Percentiles rank a stretch among this genome's conserved stretches.
phyloP scores from a whole-genome alignment of 495 filamentous ascomycete genomes.

The Aspergillus biplanus region DNA sequence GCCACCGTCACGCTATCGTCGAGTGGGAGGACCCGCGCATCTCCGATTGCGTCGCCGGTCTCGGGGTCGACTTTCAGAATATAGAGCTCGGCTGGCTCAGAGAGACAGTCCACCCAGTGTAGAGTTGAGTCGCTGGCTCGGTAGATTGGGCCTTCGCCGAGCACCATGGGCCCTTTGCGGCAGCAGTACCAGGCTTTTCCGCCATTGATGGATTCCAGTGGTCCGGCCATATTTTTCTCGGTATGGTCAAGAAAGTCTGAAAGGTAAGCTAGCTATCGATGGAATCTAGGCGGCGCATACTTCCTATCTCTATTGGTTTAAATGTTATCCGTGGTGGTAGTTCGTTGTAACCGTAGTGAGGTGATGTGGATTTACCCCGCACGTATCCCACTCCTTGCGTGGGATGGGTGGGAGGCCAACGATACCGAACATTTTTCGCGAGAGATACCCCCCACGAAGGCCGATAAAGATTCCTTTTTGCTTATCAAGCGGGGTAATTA shows the following conservation, averaged over 20 bases:
- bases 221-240: constrained; percentile 28
- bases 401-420: not conserved
- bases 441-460: not conserved
- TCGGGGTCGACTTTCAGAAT: constrained; percentile 29
- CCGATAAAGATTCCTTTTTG: not conserved
- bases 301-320: not conserved
- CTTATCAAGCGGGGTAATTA: not conserved
- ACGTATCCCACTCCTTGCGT: not conserved
- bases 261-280: too few relatives aligned
- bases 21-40: constrained; percentile 22
- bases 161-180: constrained; percentile 29
- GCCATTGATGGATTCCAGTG: not conserved
- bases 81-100: constrained; percentile 27
- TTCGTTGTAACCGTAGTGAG: not conserved
- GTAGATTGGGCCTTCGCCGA: constrained; percentile 34
- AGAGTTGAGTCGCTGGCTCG: constrained; percentile 30
- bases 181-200: constrained; percentile 24
- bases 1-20: constrained; percentile 30
- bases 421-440: not conserved
- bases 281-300: not conserved
- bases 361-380: not conserved
- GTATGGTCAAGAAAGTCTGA: constrained; percentile 3
- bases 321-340: not conserved
- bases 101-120: constrained; percentile 35
- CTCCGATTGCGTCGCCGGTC: constrained; percentile 17